Base-by-base conservation (phyloP, 306 rosid species). In the Rubus idaeus region DNA sequence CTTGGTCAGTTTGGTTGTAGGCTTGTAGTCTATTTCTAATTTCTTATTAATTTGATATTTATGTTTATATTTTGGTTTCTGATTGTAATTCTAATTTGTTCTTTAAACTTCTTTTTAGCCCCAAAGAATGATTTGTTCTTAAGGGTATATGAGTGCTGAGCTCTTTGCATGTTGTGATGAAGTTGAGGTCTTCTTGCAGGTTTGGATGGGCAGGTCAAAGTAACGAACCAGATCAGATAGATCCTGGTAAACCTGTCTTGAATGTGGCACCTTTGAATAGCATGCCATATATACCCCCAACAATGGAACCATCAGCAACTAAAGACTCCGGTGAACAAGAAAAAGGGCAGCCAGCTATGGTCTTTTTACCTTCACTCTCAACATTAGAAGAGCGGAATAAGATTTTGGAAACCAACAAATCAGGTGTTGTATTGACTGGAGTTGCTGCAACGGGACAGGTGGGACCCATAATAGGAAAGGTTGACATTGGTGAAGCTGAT, bases 401-500 rank as follows among this genome's bases (percentile, higher is more conserved):
- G 35, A 81, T 90, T 49, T 85, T 90, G 80, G 90, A 88, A 50
- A 88, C 90, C 73, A 75, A 83, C 46, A 84, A 86, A 68, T 79
- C 64, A 16, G 93, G 93, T 49, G 69, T 91, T 79, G 90, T 77
- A 8, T 80, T 91, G 84, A 90, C 94, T 1, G 96, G 97, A 68
- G 87, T 86, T 39, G 97, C 91, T 52, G 93, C 94, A 45, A 50
- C 58, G 78, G 96, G 90, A 52, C 83, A 77, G 77, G 83, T 85
- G 46, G 98, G 98, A 37, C 92, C 92, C 8, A 80, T 74, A 35
- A 71, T 94, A 5, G 97, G 97, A 75, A 85, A 82, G 67, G 62
- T 89, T 77, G 98, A 94, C 78, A 89, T 94, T 60, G 97, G 93
- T 10, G 97, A 94, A 85, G 84, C 84, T 55, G 89, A 90, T 60